Evolutionary conservation across 305 asterid species (phyloP).

Genomic region (Ruellia speciosa): DNA sequence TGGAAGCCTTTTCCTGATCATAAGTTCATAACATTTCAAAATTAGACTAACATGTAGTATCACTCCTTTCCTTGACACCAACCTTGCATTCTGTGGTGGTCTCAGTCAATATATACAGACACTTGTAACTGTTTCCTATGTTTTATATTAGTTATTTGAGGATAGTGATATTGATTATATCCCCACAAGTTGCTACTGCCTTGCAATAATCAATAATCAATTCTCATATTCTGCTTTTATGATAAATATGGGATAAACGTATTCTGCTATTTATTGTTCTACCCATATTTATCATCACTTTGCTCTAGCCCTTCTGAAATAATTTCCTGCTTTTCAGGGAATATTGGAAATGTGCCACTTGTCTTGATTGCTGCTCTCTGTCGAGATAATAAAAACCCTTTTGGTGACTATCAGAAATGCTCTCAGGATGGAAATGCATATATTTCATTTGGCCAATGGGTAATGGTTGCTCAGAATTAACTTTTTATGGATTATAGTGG

Average conservation of each 20-base stretch:
- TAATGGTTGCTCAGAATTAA: constrained; percentile 27
- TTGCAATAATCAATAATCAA: background rate
- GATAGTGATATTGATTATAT: background rate
- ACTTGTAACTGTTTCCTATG: background rate
- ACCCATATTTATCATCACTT: background rate
- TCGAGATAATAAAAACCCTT: constrained; percentile 86
- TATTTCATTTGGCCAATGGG: constrained; percentile 99
- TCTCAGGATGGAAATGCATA: constrained; percentile 94
- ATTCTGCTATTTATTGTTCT: background rate
- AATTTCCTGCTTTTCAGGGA: constrained; percentile 46
- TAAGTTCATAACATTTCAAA: background rate
- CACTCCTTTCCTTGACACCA: background rate
- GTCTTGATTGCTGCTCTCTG: constrained; percentile 92
- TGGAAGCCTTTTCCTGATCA: too few relatives aligned
- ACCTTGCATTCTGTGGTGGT: background rate
- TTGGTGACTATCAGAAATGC: constrained; percentile 89
- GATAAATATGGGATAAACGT: background rate
- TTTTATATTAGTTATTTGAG: background rate
- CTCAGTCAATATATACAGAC: background rate
- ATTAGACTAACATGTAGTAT: background rate
- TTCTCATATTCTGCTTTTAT: constrained; percentile 6
- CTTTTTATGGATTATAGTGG: background rate
- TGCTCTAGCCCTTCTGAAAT: background rate
- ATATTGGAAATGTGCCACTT: constrained; percentile 97
- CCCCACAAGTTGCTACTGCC: background rate